Conservation (phyloP, 1,284 basidiomycete species). For the Sphagnurus paluster region DNA sequence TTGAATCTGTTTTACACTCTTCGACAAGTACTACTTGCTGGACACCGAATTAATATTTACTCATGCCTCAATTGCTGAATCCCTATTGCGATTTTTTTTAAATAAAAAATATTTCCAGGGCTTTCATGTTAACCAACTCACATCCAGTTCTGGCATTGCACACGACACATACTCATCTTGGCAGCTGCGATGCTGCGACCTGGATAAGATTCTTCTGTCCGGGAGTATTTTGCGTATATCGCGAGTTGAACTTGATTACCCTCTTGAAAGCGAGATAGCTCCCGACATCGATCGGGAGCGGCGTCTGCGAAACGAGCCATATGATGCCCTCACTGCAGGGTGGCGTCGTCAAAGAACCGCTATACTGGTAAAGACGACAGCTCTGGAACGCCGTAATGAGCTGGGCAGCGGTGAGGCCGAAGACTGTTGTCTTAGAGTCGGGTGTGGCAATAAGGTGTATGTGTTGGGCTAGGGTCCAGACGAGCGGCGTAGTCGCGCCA, state of each 20-base stretch:
- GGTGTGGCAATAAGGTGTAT: slow-evolving; percentile 7
- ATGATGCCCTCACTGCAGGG: slow-evolving; percentile 13
- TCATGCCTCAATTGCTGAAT: too few relatives aligned
- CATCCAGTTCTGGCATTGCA: too few relatives aligned
- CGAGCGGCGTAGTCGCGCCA: slow-evolving; percentile 3
- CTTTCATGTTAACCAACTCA: too few relatives aligned
- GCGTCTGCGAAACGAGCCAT: slow-evolving; percentile 10
- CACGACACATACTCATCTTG: not conserved
- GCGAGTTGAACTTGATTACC: slow-evolving; percentile 8
- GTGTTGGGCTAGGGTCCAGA: not conserved
- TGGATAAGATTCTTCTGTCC: not conserved
- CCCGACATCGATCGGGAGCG: slow-evolving; percentile 3
- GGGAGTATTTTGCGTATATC: slow-evolving; percentile 8
- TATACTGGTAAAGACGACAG: slow-evolving; percentile 4
- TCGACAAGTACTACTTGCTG: too few relatives aligned
- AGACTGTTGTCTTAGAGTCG: not conserved
- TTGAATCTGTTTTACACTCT: too few relatives aligned
- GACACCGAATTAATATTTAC: too few relatives aligned
- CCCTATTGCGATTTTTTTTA: too few relatives aligned
- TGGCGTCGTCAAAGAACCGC: slow-evolving; percentile 13
- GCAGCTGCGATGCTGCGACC: slow-evolving; percentile 1
- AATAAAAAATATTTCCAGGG: too few relatives aligned
- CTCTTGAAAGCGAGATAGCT: slow-evolving; percentile 9
- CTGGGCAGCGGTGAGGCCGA: not conserved
- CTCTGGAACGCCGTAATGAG: slow-evolving; percentile 6